A percentile compares a stretch with the other conserved stretches of the same genome.
These are phyloP conservation scores for Aspergillus ruber DNA, from an alignment of 2,329 filamentous ascomycete genomes.

Conservation along the genomic window DNA sequence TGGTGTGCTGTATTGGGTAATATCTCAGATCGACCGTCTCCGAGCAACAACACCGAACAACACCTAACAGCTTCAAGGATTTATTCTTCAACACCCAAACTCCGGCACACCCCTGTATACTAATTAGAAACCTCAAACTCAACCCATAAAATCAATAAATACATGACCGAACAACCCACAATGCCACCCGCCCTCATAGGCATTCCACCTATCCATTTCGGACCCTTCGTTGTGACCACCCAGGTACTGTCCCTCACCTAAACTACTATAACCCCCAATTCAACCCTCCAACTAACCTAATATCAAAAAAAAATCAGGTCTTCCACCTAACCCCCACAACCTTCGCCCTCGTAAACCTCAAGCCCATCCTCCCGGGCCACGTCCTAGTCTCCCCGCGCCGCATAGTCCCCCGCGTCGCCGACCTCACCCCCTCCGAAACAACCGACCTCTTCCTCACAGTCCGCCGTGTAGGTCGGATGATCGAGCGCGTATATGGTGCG, in stretches of 20 bases:
- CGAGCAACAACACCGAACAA: too few relatives aligned
- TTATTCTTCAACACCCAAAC: too few relatives aligned
- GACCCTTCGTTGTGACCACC: slow-evolving; percentile 66
- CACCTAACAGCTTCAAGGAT: too few relatives aligned
- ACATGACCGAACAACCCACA: slow-evolving; percentile 8
- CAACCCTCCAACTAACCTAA: neutral
- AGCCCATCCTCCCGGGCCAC: slow-evolving; percentile 87
- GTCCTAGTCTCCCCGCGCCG: slow-evolving; percentile 77
- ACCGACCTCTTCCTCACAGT: slow-evolving; percentile 82
- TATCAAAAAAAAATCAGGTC: slow-evolving; percentile 51
- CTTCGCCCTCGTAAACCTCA: slow-evolving; percentile 91
- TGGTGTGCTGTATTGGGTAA: too few relatives aligned
- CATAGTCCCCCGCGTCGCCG: slow-evolving; percentile 64
- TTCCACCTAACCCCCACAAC: slow-evolving; percentile 74
- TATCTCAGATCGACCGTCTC: too few relatives aligned
- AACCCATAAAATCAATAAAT: neutral
- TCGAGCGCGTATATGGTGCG: slow-evolving; percentile 56
- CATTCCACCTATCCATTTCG: slow-evolving; percentile 56
- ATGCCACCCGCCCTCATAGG: slow-evolving; percentile 24
- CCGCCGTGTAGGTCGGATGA: slow-evolving; percentile 71
- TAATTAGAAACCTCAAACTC: neutral
- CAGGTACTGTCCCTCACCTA: slow-evolving; percentile 48
- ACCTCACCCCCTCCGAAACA: slow-evolving; percentile 67
- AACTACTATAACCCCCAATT: neutral
- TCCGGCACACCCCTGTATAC: neutral